Evolutionary conservation across 2,329 filamentous ascomycete genomes (phyloP).

Genomic region (Arthrocladium fulminans): DNA sequence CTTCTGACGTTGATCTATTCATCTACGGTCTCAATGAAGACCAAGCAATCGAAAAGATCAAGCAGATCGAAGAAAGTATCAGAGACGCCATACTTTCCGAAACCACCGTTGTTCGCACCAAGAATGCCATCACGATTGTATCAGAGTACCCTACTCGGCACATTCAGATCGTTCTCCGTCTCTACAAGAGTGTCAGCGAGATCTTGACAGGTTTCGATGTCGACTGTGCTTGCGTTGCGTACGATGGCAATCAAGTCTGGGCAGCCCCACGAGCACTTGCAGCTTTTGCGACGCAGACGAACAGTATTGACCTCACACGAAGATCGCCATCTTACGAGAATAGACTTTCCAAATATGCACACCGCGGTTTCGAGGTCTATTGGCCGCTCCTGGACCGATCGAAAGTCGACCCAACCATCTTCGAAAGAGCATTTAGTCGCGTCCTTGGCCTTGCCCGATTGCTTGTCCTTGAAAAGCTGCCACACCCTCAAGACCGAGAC

Average conservation of each 20-base stretch:
- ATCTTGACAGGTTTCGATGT: conserved; percentile 85
- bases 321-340: conserved; percentile 83
- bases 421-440: conserved; percentile 67
- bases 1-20: conserved; percentile 81
- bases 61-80: conserved; percentile 66
- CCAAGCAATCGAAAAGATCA: conserved; percentile 73
- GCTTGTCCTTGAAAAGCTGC: conserved; percentile 69
- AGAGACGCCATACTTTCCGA: conserved; percentile 72
- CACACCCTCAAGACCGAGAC: conserved; percentile 59
- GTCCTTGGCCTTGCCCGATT: conserved; percentile 71
- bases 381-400: conserved; percentile 67
- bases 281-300: conserved; percentile 73
- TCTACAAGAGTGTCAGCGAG: conserved; percentile 76
- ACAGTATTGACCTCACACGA: conserved; percentile 68
- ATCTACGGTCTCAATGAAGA: conserved; percentile 71
- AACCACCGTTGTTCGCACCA: conserved; percentile 74
- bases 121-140: conserved; percentile 77
- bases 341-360: conserved; percentile 74
- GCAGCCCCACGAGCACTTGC: conserved; percentile 66
- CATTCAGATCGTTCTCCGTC: conserved; percentile 74
- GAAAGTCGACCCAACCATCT: conserved; percentile 77
- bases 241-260: conserved; percentile 72
- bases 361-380: conserved; percentile 74
- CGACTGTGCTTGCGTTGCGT: conserved; percentile 72
- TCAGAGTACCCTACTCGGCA: conserved; percentile 77